Evolutionary conservation across 805 yeast genomes (phyloP), one percentile per base, ranked within the genome.

Genomic region (Metschnikowia gelsemii): DNA sequence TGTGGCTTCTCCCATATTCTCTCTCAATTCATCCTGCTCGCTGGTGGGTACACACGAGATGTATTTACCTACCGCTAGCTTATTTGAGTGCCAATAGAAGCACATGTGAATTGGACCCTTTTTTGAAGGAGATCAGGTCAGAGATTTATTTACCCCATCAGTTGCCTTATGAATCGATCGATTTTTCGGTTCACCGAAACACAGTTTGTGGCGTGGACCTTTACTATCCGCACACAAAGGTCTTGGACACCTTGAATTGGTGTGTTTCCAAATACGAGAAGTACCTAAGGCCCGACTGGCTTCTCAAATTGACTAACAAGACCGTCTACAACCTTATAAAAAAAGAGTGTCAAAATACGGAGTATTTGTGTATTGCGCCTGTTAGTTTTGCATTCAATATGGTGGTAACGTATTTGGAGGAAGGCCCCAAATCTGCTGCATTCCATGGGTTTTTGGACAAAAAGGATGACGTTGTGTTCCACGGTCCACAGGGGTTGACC

Each of bases 1-100:
- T 89, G 35, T 93, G 96, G 93, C 63, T 84, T 44, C 62, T 91
- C 30, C 99, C 99, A 1, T 86, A 88, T 47, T 58, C 72, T 35
- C 55, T 84, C 2, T 95, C 96, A 0, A 70, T 89, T 29, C 98
- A 93, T 57, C 99, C 99, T 1, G 95, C 90, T 25, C 77, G 87
- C 58, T 93, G 98, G 99, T 93, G 99, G 99, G 96, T 91, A 17
- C 99, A 93, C 57, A 90, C 97, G 0, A 72, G 99, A 42, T 96
- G 93, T 0, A 87, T 93, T 17, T 93, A 90, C 55, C 62, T 86
- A 24, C 90, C 98, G 0, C 67, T 91, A 54, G 91, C 96, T 13
- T 93, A 91, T 59, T 59, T 93, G 7, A 79, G 84, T 11, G 68
- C 86, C 35, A 71, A 75, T 22, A 66, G 66, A 42, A 68, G 73